Conservation (phyloP, 176 grass and related monocot species). For the Rhynchospora pubera region DNA sequence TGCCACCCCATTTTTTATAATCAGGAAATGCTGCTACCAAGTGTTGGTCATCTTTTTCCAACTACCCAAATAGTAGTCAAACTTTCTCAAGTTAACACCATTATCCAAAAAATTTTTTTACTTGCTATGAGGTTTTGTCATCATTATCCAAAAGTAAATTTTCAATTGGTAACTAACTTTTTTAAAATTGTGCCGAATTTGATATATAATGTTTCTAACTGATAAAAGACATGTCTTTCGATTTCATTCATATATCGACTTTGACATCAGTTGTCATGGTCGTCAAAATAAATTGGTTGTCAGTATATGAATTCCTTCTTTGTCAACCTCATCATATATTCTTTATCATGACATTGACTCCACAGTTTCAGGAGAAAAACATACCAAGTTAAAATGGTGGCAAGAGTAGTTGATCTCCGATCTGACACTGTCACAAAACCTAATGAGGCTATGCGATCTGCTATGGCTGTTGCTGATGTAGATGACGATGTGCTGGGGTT, state of each 20-base stretch:
- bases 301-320: background rate
- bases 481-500: constrained; percentile 81
- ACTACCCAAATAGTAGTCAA: background rate
- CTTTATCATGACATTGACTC: background rate
- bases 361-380: constrained; percentile 2
- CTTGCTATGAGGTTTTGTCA: no score
- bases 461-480: constrained; percentile 84
- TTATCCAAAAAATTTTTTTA: background rate
- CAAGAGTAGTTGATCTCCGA: constrained; percentile 66
- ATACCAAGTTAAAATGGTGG: constrained; percentile 38
- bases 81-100: background rate
- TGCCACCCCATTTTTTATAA: background rate
- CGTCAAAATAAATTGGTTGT: no score
- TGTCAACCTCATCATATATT: background rate
- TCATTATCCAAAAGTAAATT: no score
- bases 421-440: constrained; percentile 97
- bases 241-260: no score
- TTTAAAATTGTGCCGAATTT: no score
- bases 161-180: no score
- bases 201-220: no score
- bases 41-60: background rate
- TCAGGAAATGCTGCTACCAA: background rate
- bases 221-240: no score
- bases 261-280: no score
- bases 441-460: constrained; percentile 58